These are phyloP conservation scores for Albatrellus ellisii DNA, from an alignment of 768 basidiomycete genomes.

Conservation along the genomic window DNA sequence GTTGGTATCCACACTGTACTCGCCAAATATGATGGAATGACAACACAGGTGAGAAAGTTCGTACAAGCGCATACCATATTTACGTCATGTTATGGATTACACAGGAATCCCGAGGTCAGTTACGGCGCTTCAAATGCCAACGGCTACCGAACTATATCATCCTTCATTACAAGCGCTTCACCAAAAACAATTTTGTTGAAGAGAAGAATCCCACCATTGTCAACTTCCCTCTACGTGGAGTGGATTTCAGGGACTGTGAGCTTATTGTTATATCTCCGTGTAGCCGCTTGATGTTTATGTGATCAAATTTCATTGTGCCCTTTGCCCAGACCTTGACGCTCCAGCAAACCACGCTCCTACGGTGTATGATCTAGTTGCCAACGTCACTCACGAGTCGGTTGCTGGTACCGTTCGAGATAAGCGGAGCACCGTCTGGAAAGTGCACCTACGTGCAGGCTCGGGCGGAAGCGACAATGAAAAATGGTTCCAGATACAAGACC, in stretches of 20 bases:
- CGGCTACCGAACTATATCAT: slow-evolving; percentile 86
- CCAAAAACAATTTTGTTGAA: slow-evolving; percentile 91
- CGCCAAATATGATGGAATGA: slow-evolving; percentile 86
- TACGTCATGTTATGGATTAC: background rate
- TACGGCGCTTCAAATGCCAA: slow-evolving; percentile 86
- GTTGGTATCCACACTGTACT: slow-evolving; percentile 83
- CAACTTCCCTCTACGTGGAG: slow-evolving; percentile 87
- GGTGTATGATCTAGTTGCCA: slow-evolving; percentile 89
- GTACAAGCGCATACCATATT: slow-evolving; percentile 4
- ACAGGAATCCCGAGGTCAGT: slow-evolving; percentile 73
- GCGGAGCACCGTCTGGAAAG: slow-evolving; percentile 88
- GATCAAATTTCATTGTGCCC: background rate
- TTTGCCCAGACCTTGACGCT: slow-evolving; percentile 60
- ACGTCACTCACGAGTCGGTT: slow-evolving; percentile 89
- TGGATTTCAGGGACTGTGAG: slow-evolving; percentile 90
- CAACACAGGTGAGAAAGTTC: slow-evolving; percentile 56
- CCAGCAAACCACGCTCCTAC: slow-evolving; percentile 45
- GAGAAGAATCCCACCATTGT: slow-evolving; percentile 99
- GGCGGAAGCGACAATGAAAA: slow-evolving; percentile 77
- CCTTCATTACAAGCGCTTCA: slow-evolving; percentile 92
- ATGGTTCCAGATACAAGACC: slow-evolving; percentile 95
- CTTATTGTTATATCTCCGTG: slow-evolving; percentile 16
- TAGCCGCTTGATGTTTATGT: background rate
- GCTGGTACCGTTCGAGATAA: slow-evolving; percentile 93
- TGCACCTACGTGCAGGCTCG: slow-evolving; percentile 63